A percentile compares a stretch with the other conserved stretches of the same genome.
Conservation (phyloP, 2,329 filamentous ascomycete species). For the Diaporthe sp. region DNA sequence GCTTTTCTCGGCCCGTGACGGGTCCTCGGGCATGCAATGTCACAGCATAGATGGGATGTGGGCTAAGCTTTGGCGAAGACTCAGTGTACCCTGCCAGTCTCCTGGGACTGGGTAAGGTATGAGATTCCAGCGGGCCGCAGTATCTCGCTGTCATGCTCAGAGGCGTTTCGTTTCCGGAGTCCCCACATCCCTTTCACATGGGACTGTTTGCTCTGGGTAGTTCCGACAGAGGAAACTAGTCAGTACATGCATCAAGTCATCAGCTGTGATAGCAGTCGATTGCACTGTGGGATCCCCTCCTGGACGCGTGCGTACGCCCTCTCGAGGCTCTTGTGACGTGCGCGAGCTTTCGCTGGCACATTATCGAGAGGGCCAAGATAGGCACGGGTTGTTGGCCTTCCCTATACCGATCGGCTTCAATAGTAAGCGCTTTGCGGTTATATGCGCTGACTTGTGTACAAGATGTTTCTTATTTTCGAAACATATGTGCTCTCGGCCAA, state of each 20-base stretch:
- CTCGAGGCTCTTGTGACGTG: background rate
- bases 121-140: background rate
- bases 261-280: background rate
- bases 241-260: background rate
- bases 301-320: too few species aligned
- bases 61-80: background rate
- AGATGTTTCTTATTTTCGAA: background rate
- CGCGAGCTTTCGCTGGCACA: background rate
- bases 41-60: background rate
- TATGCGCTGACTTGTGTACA: background rate
- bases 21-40: background rate
- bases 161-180: background rate
- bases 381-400: background rate
- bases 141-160: background rate
- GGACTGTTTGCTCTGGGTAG: background rate
- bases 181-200: slow-evolving; percentile 2
- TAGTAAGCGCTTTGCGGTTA: background rate
- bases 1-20: slow-evolving; percentile 12
- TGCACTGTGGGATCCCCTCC: background rate
- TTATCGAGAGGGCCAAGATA: too few species aligned
- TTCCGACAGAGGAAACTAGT: background rate
- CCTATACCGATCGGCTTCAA: background rate
- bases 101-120: background rate
- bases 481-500: background rate
- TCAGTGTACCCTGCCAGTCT: background rate